Evolutionary conservation across 495 filamentous ascomycete genomes (phyloP), one percentile per base, ranked within the genome.

Genomic region (Aspergillus heteromorphus): DNA sequence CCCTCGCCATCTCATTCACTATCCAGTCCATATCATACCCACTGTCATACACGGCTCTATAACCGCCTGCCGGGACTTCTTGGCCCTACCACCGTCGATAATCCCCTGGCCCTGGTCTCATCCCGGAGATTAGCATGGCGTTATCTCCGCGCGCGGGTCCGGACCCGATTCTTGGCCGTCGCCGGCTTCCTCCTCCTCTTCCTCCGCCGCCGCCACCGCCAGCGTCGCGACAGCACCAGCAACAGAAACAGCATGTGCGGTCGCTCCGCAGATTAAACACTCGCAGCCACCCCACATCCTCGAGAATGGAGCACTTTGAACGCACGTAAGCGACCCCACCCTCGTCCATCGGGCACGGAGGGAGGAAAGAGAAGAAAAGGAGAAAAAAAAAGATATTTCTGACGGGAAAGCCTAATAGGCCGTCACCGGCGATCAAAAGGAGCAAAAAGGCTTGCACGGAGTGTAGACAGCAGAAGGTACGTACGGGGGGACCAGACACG

Each of bases 381-480:
- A n/a, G n/a, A n/a, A n/a, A n/a, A n/a, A n/a, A n/a, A n/a, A n/a
- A n/a, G n/a, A n/a, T n/a, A n/a, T n/a, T n/a, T n/a, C 38, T 9
- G 18, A 19, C 21, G 29, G 59, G 53, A 36, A 8, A 16, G 23
- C 17, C 4, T 27, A 4, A 30, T 50, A 48, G 29, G 1, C 42
- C 13, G 10, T 20, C 17, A 31, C 20, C 19, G 45, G 68, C 75
- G 45, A 70, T 71, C 41, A 70, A 65, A 62, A 66, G 71, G 42
- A 64, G 63, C 23, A 76, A 73, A 57, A 75, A 70, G 52, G 73
- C 73, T 29, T 76, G 72, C 56, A 75, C 72, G 2, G 67, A 74
- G 53, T 76, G 73, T 60, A 66, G 72, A 23, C 73, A 76, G 56
- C 73, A 76, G 54, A 76, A 76, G 67, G 72, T 71, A 30, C 4